phyloP scores from a whole-genome alignment of 1,284 basidiomycete species.

The Leccinum angustisporum region DNA sequence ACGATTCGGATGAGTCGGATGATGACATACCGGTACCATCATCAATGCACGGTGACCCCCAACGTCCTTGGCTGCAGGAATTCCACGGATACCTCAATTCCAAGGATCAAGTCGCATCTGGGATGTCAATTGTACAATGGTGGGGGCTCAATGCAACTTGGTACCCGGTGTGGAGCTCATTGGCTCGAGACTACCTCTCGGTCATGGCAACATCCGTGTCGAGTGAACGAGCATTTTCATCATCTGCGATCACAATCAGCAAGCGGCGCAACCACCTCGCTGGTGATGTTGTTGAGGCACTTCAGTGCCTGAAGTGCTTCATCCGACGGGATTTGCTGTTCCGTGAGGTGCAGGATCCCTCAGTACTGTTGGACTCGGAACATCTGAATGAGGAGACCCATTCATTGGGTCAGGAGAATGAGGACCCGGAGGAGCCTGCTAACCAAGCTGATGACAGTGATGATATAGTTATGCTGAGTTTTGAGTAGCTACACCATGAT shows the following conservation, averaged over 20 bases:
- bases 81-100: conserved; percentile 30
- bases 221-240: conserved; percentile 1
- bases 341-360: neutral
- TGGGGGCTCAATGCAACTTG: neutral
- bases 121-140: too few species aligned
- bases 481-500: neutral
- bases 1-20: neutral
- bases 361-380: neutral
- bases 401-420: too few species aligned
- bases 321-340: neutral
- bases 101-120: too few species aligned
- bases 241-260: conserved; percentile 1
- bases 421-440: neutral
- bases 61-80: conserved; percentile 24
- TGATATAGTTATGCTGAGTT: neutral
- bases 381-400: neutral
- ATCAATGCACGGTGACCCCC: neutral
- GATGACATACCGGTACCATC: neutral
- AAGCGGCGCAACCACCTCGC: neutral
- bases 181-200: conserved; percentile 1
- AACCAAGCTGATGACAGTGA: neutral
- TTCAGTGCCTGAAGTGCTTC: conserved; percentile 9
- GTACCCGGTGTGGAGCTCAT: conserved; percentile 2
- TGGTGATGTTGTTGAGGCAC: conserved; percentile 1
- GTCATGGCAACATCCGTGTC: conserved; percentile 4